These are phyloP conservation scores for Solanum hybrid DNA, from an alignment of 305 asterid genomes.

Conservation along the genomic window DNA sequence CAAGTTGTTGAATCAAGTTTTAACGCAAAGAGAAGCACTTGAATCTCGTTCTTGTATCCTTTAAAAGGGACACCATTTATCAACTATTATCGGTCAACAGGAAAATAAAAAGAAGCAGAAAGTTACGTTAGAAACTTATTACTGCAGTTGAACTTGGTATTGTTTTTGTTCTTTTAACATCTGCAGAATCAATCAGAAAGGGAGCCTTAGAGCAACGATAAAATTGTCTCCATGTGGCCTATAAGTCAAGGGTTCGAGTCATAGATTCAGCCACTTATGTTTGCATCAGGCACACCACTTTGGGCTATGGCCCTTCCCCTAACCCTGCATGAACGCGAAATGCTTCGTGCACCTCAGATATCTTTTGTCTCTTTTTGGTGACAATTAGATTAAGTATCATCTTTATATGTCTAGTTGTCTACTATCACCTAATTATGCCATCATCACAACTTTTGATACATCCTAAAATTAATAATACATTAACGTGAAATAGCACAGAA, in stretches of 20 bases:
- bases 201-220: neutral
- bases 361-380: neutral
- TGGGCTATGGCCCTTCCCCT: neutral
- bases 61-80: neutral
- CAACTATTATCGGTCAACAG: neutral
- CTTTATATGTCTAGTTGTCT: neutral
- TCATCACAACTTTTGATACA: neutral
- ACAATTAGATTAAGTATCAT: neutral
- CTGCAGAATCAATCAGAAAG: neutral
- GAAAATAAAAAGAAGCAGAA: neutral
- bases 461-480: neutral
- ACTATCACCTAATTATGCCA: neutral
- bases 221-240: neutral
- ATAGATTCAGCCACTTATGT: neutral
- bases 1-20: neutral
- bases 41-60: neutral
- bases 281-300: neutral
- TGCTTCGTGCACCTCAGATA: neutral
- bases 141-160: neutral
- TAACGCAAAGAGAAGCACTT: neutral
- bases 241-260: neutral
- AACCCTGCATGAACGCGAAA: neutral
- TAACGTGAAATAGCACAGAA: neutral
- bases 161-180: neutral
- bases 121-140: neutral